phyloP scores from a whole-genome alignment of 2,329 filamentous ascomycete genomes.

The Calonectria montana region DNA sequence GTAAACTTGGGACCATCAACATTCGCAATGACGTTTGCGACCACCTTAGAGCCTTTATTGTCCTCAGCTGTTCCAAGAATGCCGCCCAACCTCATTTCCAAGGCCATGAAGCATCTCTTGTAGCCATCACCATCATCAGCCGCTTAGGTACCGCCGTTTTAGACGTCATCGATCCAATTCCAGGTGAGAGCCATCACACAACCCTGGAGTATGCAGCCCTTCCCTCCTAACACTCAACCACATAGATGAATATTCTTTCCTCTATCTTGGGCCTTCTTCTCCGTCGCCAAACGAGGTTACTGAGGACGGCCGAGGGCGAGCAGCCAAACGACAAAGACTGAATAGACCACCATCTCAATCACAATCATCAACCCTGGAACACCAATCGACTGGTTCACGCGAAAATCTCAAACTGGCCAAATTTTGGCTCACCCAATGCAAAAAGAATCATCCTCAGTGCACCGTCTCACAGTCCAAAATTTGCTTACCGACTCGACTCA shows the following conservation, averaged over 20 bases:
- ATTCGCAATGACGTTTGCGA: background rate
- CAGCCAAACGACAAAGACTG: background rate
- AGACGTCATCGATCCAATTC: background rate
- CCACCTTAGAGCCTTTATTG: background rate
- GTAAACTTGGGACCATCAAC: background rate
- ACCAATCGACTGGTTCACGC: background rate
- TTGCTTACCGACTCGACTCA: conserved; percentile 9
- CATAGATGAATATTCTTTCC: background rate
- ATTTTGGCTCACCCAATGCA: conserved; percentile 2
- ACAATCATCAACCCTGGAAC: background rate
- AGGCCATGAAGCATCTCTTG: background rate
- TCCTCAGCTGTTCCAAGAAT: background rate
- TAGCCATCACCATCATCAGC: background rate
- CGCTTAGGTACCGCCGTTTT: background rate
- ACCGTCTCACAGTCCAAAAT: background rate
- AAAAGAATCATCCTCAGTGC: background rate
- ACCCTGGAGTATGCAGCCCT: no score
- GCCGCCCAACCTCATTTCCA: rapidly evolving
- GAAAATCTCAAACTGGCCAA: background rate
- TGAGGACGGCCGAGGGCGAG: background rate
- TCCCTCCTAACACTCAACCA: background rate
- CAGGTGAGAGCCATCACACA: background rate
- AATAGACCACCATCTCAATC: background rate
- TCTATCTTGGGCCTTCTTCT: background rate
- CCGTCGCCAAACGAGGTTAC: background rate